Evolutionary conservation across 305 asterid species (phyloP), one percentile per base, ranked within the genome.

Genomic region (Stenogyne calaminthoides): DNA sequence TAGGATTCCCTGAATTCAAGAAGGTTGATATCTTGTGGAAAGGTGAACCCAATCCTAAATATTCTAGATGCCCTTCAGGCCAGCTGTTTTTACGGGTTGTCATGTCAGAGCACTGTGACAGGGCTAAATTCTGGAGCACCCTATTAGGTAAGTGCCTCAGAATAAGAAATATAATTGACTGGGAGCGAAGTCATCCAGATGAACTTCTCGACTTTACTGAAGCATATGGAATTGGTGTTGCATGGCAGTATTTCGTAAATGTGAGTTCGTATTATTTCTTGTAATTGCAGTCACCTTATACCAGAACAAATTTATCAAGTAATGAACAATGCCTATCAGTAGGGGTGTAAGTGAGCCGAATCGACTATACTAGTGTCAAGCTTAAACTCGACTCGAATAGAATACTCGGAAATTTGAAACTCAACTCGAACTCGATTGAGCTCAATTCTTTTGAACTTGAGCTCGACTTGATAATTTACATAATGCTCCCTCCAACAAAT

Each of bases 171-270:
- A n/a, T 95, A 83, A 90, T 95, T 67, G 99, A 95, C 78, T 95
- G 99, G 99, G 91, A 90, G 9, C 86, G 89, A 64, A 95, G 99
- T 77, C 91, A 84, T 86, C 98, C 98, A 0, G 99, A 95, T 80
- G 91, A 87, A 71, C 84, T 92, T 72, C 86, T 65, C 55, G 97
- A 90, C 52, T 72, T 81, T 51, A 80, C 85, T 74, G 80, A 77
- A 75, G 87, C 91, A 36, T 88, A 74, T 76, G 99, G 99, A 32
- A 80, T 95, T 20, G 91, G 80, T 74, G 82, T 79, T 42, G 99
- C 91, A 18, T 76, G 88, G 90, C 84, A 72, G 72, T 81, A 75
- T 77, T 95, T 92, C 70, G 80, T 88, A 19, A 70, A 77, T 25
- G 99, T 95, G 85, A 90, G 99, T 89, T 56, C 37, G 49, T 64